Evolutionary conservation across 129 eudicot species (phyloP).

Genomic region (Calendula officinalis): DNA sequence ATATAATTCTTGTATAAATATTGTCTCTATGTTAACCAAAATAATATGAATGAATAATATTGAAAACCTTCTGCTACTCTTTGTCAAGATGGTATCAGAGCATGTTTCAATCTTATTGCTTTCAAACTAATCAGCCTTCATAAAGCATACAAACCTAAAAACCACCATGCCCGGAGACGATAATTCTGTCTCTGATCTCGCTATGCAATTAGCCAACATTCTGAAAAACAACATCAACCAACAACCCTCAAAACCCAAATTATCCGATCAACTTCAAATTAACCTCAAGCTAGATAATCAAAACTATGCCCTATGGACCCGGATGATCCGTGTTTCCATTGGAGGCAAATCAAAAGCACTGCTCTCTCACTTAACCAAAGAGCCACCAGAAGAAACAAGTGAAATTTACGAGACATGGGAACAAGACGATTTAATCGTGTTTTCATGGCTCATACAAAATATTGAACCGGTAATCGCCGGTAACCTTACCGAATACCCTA

Average conservation of each 20-base stretch:
- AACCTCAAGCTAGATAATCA: neutral
- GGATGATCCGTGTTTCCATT: neutral
- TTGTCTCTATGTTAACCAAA: too few relatives aligned
- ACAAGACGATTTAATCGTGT: neutral
- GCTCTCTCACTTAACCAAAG: neutral
- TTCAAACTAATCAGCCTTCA: neutral
- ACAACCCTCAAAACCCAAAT: neutral
- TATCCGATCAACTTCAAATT: neutral
- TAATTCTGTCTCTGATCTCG: neutral
- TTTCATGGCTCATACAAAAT: neutral
- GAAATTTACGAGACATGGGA: neutral
- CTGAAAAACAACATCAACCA: neutral
- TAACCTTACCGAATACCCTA: neutral
- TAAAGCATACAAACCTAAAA: neutral
- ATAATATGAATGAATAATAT: too few relatives aligned
- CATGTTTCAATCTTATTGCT: neutral
- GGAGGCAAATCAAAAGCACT: neutral
- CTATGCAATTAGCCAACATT: neutral
- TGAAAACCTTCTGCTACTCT: neutral
- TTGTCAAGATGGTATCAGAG: neutral
- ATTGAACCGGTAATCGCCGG: neutral
- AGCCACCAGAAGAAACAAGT: neutral
- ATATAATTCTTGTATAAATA: too few relatives aligned
- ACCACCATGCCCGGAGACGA: neutral
- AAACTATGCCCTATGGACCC: neutral